Conservation (phyloP, 805 yeast species). For the Saccharomycopsis babjevae region DNA sequence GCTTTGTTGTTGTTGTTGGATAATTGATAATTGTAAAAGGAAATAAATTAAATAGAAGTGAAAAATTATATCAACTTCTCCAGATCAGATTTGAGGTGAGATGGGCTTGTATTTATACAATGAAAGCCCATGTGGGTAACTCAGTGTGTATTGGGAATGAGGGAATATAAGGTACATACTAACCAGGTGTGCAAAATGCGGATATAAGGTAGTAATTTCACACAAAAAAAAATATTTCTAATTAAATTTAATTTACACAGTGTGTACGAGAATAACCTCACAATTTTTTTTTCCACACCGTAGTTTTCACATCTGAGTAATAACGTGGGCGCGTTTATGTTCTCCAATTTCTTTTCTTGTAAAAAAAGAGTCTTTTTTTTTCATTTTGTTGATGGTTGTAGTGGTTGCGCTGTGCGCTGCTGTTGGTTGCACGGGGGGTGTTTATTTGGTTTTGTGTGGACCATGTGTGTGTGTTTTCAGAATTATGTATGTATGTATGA, state of each 20-base stretch:
- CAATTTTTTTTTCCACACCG: neutral
- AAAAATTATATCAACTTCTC: neutral
- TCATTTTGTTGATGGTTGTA: neutral
- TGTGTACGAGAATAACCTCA: neutral
- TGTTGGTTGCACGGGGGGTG: neutral
- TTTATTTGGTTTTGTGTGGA: no score
- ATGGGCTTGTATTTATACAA: neutral
- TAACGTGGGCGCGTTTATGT: neutral
- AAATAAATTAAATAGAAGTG: neutral
- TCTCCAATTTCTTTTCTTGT: neutral
- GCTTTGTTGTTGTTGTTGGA: no score
- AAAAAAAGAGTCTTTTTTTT: neutral
- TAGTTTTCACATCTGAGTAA: neutral
- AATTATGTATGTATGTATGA: no score
- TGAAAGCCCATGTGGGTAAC: neutral
- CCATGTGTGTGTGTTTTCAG: no score
- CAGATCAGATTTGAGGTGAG: neutral
- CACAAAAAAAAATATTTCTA: neutral
- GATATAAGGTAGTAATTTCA: neutral
- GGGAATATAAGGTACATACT: neutral
- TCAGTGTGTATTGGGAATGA: neutral
- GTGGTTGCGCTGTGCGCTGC: no score
- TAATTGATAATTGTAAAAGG: no score
- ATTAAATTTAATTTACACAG: no score
- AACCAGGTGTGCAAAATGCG: neutral